Base-by-base conservation (phyloP, 1,139 yeast species). In the Yamadazyma sp. region DNA sequence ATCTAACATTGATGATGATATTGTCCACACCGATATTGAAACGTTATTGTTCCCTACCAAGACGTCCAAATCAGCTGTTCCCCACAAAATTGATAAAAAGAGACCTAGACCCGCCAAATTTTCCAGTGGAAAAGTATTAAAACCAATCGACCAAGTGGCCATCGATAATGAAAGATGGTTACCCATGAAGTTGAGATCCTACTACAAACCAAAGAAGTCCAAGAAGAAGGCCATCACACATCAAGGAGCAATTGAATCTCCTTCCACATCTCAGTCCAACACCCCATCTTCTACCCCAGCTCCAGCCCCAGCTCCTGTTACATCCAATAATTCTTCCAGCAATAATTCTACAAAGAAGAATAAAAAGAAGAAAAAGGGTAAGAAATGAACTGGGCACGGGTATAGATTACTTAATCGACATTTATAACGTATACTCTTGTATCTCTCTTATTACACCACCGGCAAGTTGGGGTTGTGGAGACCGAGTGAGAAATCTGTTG, bases 131-230 rank as follows among this genome's bases (percentile, higher is more conserved):
- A 76, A 70, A 51, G 56, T 61, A 1, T 33, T 66, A 34, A 62
- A 64, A 42, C 62, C 68, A 5, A 59, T 53, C 22, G 57, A 55
- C 7, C 64, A 66, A 33, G 54, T 65, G 26, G 49, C 40, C 14
- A 53, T 70, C 38, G 77, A 73, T 46, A 55, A 55, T 25, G 97
- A 91, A 60, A 81, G 97, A 65, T 91, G 98, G 98, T 64, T 89
- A 39, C 95, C 97, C 23, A 56, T 86, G 74, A 83, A 81, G 55
- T 92, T 89, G 58, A 78, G 98, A 61, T 78, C 89, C 5, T 81
- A 83, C 51, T 89, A 86, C 66, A 87, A 80, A 60, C 88, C 95
- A 15, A 83, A 85, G 54, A 82, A 79, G 58, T 76, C 78, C 45
- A 75, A 72, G 43, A 81, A 76, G 62, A 73, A 68, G 48, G 76